phyloP scores from a whole-genome alignment of 2,329 filamentous ascomycete genomes.

The Alternaria triticimaculans region DNA sequence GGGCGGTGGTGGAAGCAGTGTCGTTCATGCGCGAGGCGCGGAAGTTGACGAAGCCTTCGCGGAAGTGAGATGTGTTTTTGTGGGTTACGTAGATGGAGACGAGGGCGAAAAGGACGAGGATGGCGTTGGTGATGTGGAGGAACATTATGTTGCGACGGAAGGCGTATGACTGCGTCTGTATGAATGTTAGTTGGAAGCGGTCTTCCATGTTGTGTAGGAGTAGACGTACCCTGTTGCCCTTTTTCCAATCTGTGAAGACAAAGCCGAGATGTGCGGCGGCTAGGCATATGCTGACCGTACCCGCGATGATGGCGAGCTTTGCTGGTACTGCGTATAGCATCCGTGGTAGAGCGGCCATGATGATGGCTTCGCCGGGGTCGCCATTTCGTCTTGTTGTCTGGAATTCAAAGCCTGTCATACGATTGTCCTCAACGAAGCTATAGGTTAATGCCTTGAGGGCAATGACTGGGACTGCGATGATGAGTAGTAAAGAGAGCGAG shows the following conservation, averaged over 20 bases:
- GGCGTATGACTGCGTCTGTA: conserved; percentile 37
- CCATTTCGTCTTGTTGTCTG: conserved; percentile 19
- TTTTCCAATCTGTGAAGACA: conserved; percentile 34
- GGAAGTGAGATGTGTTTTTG: conserved; percentile 38
- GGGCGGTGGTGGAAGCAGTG: neutral
- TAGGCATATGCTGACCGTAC: conserved; percentile 29
- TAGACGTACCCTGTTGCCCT: conserved; percentile 29
- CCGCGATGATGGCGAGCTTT: conserved; percentile 36
- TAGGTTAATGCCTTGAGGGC: conserved; percentile 39
- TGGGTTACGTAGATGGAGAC: conserved; percentile 41
- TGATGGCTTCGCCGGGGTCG: conserved; percentile 10
- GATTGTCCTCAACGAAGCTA: conserved; percentile 43
- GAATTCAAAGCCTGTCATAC: conserved; percentile 39
- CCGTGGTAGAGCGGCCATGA: conserved; percentile 40
- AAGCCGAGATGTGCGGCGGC: conserved; percentile 30
- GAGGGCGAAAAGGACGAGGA: conserved; percentile 41
- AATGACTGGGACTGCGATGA: conserved; percentile 30
- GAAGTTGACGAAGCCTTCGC: conserved; percentile 32
- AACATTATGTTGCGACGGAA: conserved; percentile 46
- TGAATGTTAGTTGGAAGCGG: neutral
- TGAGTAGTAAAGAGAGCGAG: conserved; percentile 26
- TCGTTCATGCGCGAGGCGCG: conserved; percentile 26
- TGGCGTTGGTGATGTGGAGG: conserved; percentile 37
- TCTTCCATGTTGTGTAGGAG: neutral
- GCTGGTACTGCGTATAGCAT: conserved; percentile 35